phyloP scores from a whole-genome alignment of 1,284 basidiomycete genomes.

The Amylostereum chailletii region DNA sequence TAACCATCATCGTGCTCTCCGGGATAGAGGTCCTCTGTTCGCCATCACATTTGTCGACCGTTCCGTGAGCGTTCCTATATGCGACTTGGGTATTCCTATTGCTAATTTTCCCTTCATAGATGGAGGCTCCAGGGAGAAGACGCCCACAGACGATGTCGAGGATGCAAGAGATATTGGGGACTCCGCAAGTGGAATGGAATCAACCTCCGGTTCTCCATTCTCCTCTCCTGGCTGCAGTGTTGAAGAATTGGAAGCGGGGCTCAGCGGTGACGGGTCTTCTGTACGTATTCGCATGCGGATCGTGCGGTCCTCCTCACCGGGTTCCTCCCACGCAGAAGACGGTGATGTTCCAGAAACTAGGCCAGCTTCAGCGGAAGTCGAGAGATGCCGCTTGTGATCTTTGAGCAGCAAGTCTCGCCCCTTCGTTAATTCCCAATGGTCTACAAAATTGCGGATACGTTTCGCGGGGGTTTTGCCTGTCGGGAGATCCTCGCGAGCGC shows the following conservation, averaged over 20 bases:
- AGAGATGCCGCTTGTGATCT: slow-evolving; percentile 32
- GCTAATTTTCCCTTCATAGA: slow-evolving; percentile 6
- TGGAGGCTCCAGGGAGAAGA: slow-evolving; percentile 14
- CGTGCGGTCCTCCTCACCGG: too few relatives aligned
- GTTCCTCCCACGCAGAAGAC: not conserved
- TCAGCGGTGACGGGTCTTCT: too few relatives aligned
- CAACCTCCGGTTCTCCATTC: slow-evolving; percentile 2
- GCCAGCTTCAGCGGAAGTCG: slow-evolving; percentile 16
- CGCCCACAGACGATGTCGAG: slow-evolving; percentile 27
- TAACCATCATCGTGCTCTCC: too few relatives aligned
- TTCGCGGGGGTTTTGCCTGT: slow-evolving; percentile 70
- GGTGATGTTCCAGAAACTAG: slow-evolving; percentile 17
- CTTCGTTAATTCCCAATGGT: slow-evolving; percentile 62
- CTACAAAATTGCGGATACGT: slow-evolving; percentile 55
- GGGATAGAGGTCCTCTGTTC: not conserved
- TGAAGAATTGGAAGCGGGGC: slow-evolving; percentile 1
- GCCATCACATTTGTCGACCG: slow-evolving; percentile 24
- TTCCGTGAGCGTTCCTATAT: slow-evolving; percentile 24
- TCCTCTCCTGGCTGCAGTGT: not conserved
- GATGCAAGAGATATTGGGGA: slow-evolving; percentile 18
- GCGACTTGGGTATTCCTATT: slow-evolving; percentile 10
- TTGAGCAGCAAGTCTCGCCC: slow-evolving; percentile 48
- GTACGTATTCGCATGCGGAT: too few relatives aligned
- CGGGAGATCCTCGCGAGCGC: slow-evolving; percentile 49
- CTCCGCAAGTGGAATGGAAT: slow-evolving; percentile 9